Conservation (phyloP, 345 rosid genomes). For the Heritiera fomes region DNA sequence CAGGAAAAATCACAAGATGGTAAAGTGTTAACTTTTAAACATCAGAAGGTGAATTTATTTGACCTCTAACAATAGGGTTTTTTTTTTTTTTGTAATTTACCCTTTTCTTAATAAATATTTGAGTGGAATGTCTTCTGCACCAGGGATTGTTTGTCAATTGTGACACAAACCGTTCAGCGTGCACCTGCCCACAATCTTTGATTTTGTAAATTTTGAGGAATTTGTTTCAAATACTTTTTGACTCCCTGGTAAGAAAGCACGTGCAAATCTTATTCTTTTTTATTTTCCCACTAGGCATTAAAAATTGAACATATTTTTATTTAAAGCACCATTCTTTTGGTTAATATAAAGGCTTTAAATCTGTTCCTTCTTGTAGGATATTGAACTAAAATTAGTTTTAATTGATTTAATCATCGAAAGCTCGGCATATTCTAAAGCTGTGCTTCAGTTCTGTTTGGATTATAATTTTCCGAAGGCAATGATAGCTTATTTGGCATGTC, state of each 20-base stretch:
- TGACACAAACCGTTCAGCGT: background rate
- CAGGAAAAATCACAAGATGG: no score
- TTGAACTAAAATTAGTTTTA: no score
- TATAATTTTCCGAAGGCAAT: background rate
- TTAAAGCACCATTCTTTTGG: background rate
- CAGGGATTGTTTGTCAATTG: background rate
- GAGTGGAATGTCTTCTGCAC: background rate
- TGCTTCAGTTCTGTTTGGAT: background rate
- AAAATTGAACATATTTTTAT: no score
- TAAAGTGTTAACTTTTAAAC: background rate
- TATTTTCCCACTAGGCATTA: no score
- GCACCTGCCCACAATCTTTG: no score
- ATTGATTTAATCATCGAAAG: no score
- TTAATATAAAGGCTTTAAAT: background rate
- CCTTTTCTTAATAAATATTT: background rate
- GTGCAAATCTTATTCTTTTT: background rate
- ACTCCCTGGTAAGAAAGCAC: background rate
- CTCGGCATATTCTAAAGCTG: no score
- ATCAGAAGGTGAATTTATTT: no score
- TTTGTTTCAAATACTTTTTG: background rate
- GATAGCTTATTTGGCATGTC: background rate
- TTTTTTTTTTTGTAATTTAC: no score
- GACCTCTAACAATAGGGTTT: no score
- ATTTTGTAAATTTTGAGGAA: background rate
- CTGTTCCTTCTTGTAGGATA: background rate